Evolutionary conservation across 78 protist species (phyloP).

Genomic region (Guillardia theta): DNA sequence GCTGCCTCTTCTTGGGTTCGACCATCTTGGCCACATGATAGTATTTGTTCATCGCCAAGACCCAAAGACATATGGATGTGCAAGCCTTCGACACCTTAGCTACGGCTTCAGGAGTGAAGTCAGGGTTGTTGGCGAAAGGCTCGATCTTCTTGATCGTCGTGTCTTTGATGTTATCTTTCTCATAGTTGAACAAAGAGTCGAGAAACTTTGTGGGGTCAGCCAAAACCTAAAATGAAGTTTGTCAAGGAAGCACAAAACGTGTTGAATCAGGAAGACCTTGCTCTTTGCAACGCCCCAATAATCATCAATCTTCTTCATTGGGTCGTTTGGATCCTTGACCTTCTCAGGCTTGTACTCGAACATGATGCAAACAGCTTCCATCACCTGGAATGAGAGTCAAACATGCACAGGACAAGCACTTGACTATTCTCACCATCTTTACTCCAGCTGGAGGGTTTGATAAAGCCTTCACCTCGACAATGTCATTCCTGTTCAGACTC

Average conservation of each 20-base stretch:
- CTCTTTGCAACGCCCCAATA: conserved; percentile 70
- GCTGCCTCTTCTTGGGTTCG: conserved; percentile 73
- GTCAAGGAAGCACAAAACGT: conserved; percentile 67
- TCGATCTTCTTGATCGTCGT: conserved; percentile 50
- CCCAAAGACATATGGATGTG: conserved; percentile 84
- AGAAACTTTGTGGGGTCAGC: conserved; percentile 56
- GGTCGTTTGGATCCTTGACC: conserved; percentile 47
- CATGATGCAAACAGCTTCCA: conserved; percentile 73
- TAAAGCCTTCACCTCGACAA: conserved; percentile 69
- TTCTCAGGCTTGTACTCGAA: conserved; percentile 44
- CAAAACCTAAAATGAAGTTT: too few relatives aligned
- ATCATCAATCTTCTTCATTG: conserved; percentile 59
- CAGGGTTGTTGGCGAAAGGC: conserved; percentile 69
- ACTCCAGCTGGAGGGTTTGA: conserved; percentile 79
- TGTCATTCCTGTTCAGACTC: conserved; percentile 61
- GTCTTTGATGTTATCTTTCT: conserved; percentile 71
- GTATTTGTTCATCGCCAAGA: conserved; percentile 75
- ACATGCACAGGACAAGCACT: too few relatives aligned
- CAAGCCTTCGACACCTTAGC: conserved; percentile 74
- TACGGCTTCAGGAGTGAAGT: conserved; percentile 62
- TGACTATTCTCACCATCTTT: too few relatives aligned
- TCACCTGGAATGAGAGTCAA: too few relatives aligned
- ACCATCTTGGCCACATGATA: conserved; percentile 70
- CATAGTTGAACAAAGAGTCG: conserved; percentile 58
- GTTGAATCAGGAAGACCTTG: too few relatives aligned